Base-by-base conservation (phyloP, 495 filamentous ascomycete genomes). In the Cercophora sp. region DNA sequence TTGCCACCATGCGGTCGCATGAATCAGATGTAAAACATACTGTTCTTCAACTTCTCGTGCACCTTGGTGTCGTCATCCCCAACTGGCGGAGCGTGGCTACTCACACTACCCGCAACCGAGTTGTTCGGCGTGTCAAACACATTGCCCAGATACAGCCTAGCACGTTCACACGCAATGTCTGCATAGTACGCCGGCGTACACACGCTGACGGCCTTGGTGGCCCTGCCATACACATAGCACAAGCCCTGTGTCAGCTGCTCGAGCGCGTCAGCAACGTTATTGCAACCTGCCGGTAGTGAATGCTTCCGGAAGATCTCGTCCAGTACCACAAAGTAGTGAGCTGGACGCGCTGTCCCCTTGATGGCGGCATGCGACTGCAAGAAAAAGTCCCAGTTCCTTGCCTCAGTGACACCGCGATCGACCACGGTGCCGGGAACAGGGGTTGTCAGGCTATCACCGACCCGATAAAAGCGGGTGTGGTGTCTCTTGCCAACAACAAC, bases 391-490 rank as follows among this genome's bases (percentile, higher is more conserved):
- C 82, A 90, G 37, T 75, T 66, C 11, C 73, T 71, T 37, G 78
- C 77, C 52, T 84, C 81, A 8, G 86, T 91, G 27, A 93, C 77
- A 19, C 85, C 84, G 43, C 86, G 81, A 66, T 95, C 91, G 10
- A 95, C 87, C 2, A 94, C 77, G 2, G 88, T 93, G 10, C 91
- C 91, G 20, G 79, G 81, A 22, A 69, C 76, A 51, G 93, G 92
- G 1, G 74, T 73, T 4, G 1, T 58, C 2, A 19, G 16, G n/a
- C 8, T 70, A 23, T 72, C 61, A 0, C 69, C 58, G 0, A 57
- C 58, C 4, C 67, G 65, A 63, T 85, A 94, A 71, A 95, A 92
- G 2, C 90, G 85, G 1, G 86, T 92, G 58, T 94, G 86, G 61
- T 96, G 90, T 13, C 91, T 79, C 63, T 95, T 93, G 32, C 85